These are phyloP conservation scores for Houttuynia cordata DNA, from an alignment of 164 flowering plant species.

Conservation along the genomic window DNA sequence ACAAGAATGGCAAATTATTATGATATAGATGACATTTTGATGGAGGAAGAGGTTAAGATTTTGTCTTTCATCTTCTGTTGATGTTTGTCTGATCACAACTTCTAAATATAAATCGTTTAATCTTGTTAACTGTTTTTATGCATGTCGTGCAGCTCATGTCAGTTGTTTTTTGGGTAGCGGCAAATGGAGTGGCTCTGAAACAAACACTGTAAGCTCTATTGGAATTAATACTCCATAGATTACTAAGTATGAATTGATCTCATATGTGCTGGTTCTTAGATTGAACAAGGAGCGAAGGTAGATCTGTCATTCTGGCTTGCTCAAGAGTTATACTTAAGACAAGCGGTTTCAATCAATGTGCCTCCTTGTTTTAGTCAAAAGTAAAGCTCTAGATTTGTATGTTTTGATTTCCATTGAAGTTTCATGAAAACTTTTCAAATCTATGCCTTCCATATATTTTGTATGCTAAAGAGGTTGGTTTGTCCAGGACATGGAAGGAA, in stretches of 20 bases:
- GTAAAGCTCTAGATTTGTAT: constrained; percentile 19
- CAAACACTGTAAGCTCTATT: constrained; percentile 35
- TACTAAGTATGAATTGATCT: neutral
- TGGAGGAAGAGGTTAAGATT: constrained; percentile 61
- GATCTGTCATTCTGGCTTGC: constrained; percentile 96
- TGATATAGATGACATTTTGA: constrained; percentile 64
- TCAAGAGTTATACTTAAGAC: constrained; percentile 55
- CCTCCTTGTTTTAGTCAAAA: constrained; percentile 70
- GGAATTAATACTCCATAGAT: neutral
- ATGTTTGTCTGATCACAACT: neutral
- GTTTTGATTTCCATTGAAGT: too few species aligned
- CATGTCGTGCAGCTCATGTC: constrained; percentile 38
- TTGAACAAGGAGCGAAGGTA: constrained; percentile 74
- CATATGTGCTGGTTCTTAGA: constrained; percentile 24
- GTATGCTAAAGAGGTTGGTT: neutral
- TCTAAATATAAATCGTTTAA: neutral
- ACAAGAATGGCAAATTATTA: constrained; percentile 46
- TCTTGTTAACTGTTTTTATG: neutral
- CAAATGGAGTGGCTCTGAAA: constrained; percentile 69
- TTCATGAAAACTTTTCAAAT: neutral
- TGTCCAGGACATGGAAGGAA: constrained; percentile 75
- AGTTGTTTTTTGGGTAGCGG: constrained; percentile 53
- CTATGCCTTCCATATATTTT: neutral
- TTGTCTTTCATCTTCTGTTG: neutral
- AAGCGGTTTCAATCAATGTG: constrained; percentile 39